Evolutionary conservation across 768 basidiomycete genomes (phyloP).

Genomic region (Thelephora aurantiotincta): DNA sequence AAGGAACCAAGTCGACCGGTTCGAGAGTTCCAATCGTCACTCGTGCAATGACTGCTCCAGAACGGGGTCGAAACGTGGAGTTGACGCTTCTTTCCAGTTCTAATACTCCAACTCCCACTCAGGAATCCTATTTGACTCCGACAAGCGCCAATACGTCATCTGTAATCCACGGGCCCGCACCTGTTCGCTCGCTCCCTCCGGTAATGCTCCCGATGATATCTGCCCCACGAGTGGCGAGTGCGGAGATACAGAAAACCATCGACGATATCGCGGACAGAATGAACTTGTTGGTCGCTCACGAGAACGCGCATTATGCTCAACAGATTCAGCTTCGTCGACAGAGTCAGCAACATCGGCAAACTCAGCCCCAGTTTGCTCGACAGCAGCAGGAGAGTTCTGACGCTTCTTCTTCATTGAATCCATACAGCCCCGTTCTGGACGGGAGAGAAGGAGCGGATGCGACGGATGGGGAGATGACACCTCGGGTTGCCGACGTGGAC

Average conservation of each 20-base stretch:
- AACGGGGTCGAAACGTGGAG: too few species aligned
- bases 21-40: too few species aligned
- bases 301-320: background rate
- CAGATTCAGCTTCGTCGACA: slow-evolving; percentile 2
- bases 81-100: too few species aligned
- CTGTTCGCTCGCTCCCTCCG: slow-evolving; percentile 8
- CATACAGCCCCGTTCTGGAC: slow-evolving; percentile 2
- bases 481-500: slow-evolving; percentile 10
- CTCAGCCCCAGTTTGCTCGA: background rate
- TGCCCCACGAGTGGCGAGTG: slow-evolving; percentile 27
- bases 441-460: slow-evolving; percentile 5
- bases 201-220: slow-evolving; percentile 23
- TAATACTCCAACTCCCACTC: too few species aligned
- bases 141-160: background rate
- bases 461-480: slow-evolving; percentile 5
- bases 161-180: slow-evolving; percentile 11
- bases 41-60: too few species aligned
- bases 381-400: too few species aligned
- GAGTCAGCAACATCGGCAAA: background rate
- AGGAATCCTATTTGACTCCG: background rate
- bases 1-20: too few species aligned
- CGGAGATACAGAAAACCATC: slow-evolving; percentile 26
- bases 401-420: background rate
- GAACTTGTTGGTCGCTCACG: slow-evolving; percentile 21
- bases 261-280: slow-evolving; percentile 33